Evolutionary conservation across 2,329 filamentous ascomycete species (phyloP).

Genomic region (Ilyonectria destructans): DNA sequence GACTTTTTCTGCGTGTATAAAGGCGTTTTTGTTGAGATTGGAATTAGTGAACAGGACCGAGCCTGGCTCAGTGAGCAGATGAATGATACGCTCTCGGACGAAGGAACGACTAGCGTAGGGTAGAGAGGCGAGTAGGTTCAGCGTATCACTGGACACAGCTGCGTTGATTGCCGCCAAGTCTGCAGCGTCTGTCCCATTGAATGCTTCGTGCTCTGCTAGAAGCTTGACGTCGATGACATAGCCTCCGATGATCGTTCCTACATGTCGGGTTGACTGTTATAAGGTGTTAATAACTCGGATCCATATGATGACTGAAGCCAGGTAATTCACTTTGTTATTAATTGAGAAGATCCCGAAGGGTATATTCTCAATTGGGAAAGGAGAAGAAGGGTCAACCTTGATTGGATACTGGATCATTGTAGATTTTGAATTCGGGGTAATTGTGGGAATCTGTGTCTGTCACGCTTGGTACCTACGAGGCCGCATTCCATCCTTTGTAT

Average conservation of each 20-base stretch:
- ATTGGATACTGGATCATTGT: slow-evolving; percentile 1
- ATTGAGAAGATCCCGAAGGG: slow-evolving; percentile 3
- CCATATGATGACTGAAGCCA: background rate
- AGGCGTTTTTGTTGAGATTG: background rate
- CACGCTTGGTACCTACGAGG: background rate
- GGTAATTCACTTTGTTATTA: background rate
- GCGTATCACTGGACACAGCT: background rate
- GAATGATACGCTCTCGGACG: background rate
- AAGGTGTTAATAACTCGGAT: background rate
- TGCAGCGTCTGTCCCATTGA: background rate
- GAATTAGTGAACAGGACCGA: background rate
- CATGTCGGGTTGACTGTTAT: background rate
- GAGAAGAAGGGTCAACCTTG: background rate
- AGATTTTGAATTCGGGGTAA: background rate
- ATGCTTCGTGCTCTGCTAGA: background rate
- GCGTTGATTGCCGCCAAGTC: background rate
- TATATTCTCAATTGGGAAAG: slow-evolving; percentile 5
- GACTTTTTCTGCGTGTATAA: background rate
- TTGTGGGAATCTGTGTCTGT: background rate
- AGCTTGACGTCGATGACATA: slow-evolving; percentile 1
- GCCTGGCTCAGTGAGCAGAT: background rate
- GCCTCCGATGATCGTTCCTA: slow-evolving; percentile 7
- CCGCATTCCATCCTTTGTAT: slow-evolving; percentile 1
- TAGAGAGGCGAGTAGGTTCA: background rate
- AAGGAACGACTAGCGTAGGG: slow-evolving; percentile 3